A percentile compares a stretch with the other conserved stretches of the same genome.
These are phyloP conservation scores for Penicillium waksmanii DNA, from an alignment of 495 filamentous ascomycete species.

Conservation along the genomic window DNA sequence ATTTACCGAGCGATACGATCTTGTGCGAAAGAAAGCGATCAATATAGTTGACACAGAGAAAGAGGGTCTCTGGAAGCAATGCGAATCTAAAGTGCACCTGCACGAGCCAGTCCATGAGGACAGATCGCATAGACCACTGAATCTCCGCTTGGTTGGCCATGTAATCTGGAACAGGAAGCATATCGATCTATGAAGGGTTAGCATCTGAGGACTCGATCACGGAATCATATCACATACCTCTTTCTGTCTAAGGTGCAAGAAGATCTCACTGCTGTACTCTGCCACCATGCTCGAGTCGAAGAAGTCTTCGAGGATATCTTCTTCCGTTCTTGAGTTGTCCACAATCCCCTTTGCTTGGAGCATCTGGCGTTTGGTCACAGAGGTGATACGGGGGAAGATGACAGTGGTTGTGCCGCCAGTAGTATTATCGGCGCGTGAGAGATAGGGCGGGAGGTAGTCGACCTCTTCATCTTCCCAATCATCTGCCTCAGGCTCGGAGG, in stretches of 20 bases:
- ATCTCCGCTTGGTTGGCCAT: conserved; percentile 98
- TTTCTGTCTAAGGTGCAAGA: conserved; percentile 81
- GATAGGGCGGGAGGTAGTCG: conserved; percentile 71
- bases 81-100: conserved; percentile 93
- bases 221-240: conserved; percentile 66
- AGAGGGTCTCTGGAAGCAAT: conserved; percentile 91
- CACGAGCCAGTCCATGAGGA: conserved; percentile 97
- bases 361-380: conserved; percentile 57
- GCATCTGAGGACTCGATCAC: conserved; percentile 17
- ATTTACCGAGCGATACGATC: conserved; percentile 89
- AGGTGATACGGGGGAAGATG: conserved; percentile 63
- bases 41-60: conserved; percentile 91
- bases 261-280: conserved; percentile 95
- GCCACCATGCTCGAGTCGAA: conserved; percentile 99
- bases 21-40: conserved; percentile 96
- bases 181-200: conserved; percentile 58
- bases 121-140: conserved; percentile 97
- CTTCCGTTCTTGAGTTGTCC: conserved; percentile 56
- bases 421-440: conserved; percentile 78
- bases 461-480: conserved; percentile 80
- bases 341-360: conserved; percentile 70
- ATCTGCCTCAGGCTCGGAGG: conserved; percentile 59
- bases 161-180: conserved; percentile 87
- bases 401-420: conserved; percentile 72
- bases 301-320: conserved; percentile 81